phyloP scores from a whole-genome alignment of 768 basidiomycete genomes.

The Termitomyces eurrhizus region DNA sequence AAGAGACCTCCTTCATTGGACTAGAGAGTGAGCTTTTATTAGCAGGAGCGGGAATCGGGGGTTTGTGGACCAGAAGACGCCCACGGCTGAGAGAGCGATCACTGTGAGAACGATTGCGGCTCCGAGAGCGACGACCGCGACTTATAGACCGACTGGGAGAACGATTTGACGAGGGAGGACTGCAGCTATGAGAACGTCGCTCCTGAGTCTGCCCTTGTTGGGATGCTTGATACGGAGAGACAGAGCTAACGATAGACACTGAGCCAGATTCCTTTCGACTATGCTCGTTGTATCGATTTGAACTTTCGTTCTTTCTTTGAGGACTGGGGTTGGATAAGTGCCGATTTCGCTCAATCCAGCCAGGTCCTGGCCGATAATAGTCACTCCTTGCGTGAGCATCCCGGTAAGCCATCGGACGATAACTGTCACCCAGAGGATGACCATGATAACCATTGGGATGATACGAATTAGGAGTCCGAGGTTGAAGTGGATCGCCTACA shows the following conservation, averaged over 20 bases:
- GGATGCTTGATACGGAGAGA: constrained; percentile 23
- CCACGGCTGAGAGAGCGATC: constrained; percentile 15
- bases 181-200: constrained; percentile 19
- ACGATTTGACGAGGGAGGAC: constrained; percentile 15
- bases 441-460: constrained; percentile 6
- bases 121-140: constrained; percentile 13
- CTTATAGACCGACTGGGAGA: constrained; percentile 16
- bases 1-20: constrained; percentile 5
- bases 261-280: constrained; percentile 22
- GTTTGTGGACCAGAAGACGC: constrained; percentile 8
- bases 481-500: constrained; percentile 23
- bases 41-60: not conserved
- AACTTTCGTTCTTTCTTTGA: constrained; percentile 13
- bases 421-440: constrained; percentile 39
- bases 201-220: constrained; percentile 15
- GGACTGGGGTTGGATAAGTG: constrained; percentile 6
- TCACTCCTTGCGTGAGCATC: constrained; percentile 39
- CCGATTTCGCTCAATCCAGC: constrained; percentile 7
- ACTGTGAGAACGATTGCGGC: constrained; percentile 16
- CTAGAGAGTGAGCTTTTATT: constrained; percentile 4
- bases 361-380: constrained; percentile 46
- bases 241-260: constrained; percentile 26
- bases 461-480: constrained; percentile 15
- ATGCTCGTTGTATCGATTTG: constrained; percentile 23
- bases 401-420: constrained; percentile 43